Conservation (phyloP, 148 eudicot species). For the Amaranthus palmeri region DNA sequence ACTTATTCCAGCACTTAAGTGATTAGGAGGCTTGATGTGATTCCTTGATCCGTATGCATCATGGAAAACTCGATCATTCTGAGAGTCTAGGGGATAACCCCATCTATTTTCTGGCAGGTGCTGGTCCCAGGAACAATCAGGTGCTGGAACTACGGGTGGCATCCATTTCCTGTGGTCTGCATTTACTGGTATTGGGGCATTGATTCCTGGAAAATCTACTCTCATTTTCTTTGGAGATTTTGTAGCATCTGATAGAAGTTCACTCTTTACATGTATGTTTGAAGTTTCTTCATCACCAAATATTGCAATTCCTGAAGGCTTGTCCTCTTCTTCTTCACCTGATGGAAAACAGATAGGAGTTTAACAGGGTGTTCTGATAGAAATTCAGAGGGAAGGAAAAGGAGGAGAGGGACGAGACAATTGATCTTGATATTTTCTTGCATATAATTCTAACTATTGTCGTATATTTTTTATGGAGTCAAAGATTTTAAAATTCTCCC, state of each 20-base stretch:
- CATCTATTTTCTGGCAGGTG: conserved; percentile 5
- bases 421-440: too few relatives aligned
- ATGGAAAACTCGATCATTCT: conserved; percentile 13
- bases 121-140: conserved; percentile 12
- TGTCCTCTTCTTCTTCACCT: conserved; percentile 36
- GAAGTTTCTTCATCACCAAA: conserved; percentile 30
- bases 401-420: too few relatives aligned
- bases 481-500: too few relatives aligned
- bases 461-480: too few relatives aligned
- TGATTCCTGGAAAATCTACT: conserved; percentile 40
- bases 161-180: conserved; percentile 34
- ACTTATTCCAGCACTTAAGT: conserved; percentile 17
- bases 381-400: too few relatives aligned
- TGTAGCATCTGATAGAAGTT: conserved; percentile 12
- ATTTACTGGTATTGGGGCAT: conserved; percentile 36
- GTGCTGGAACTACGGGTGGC: conserved; percentile 19
- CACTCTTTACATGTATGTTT: not conserved
- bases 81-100: conserved; percentile 10
- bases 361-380: not conserved
- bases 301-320: conserved; percentile 42
- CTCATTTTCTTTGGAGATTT: conserved; percentile 24
- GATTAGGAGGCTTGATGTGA: conserved; percentile 15
- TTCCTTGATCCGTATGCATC: conserved; percentile 14
- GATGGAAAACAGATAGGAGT: not conserved
- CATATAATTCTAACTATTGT: too few relatives aligned